Evolutionary conservation across 23 red algal genomes (phyloP), one percentile per base, ranked within the genome.

Genomic region (Cyanidioschyzon merolae): DNA sequence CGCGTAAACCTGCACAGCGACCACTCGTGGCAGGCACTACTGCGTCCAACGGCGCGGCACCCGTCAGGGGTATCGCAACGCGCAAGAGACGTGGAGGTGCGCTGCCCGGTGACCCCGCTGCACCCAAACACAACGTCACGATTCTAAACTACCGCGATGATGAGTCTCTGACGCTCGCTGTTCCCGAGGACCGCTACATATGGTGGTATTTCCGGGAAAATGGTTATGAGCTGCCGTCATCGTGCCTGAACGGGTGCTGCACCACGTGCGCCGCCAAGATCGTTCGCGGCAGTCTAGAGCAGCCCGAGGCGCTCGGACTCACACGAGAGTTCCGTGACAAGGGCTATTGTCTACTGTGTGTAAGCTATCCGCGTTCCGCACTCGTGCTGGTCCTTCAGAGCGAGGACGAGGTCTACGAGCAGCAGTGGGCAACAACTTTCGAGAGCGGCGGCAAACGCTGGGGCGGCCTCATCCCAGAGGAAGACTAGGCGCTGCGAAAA

Each of bases 101-200:
- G 29, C 63, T 71, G 63, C 63, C 75, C 15, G 63, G 68, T 29
- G 78, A 81, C 32, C 78, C 78, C 0, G 0, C 37, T 1, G 78
- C 78, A 1, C 74, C 40, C 51, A 86, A 39, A 50, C 79, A 95
- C 79, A n/a, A 39, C 40, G 94, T 98, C 2, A 91, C 82, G n/a
- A 77, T 98, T 16, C 80, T 75, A 45, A 85, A 91, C 71, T 76
- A 74, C 31, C 37, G 67, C 2, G 79, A 76, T 21, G 79, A 67
- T 36, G 39, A 67, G 15, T 74, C 80, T 1, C 63, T 68, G 24
- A 82, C 74, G 1, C 78, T 80, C 34, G 15, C 83, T 2, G 94
- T 98, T 1, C 94, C 94, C 16, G 89, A 89, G 37, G 94, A 98
- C 83, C 86, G 94, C n/a, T 98, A 91, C 58, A 89, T 98, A 74